Base-by-base conservation (phyloP, 371 early-diverging fungal genomes). In the Synchytrium microbalum region DNA sequence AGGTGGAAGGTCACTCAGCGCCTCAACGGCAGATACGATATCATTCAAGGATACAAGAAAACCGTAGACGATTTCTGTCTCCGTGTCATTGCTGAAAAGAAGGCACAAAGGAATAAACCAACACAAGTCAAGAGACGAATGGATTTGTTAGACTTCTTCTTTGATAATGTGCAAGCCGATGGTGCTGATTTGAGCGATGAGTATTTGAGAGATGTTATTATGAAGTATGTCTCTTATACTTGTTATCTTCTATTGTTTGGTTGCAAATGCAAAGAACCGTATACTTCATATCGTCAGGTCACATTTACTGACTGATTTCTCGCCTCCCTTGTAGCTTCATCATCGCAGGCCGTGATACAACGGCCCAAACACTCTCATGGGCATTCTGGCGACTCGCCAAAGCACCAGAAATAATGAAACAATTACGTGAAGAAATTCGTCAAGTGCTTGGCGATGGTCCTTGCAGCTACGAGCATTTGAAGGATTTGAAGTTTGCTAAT, bases 351-450 rank as follows among this genome's bases (percentile, higher is more conserved):
- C 25, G 74, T 14, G 74, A 74, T 33, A 89, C 89, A 0, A 88
- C 88, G 2, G 88, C 89, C 0, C 84, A 86, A 62, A 81, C 87
- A 0, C 64, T 88, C 3, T 74, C 84, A 0, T 88, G 89, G 89
- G 68, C 75, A 14, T 16, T 76, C 86, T 58, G 85, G 58, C 14
- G 24, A 24, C 14, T 57, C 14, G 23, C 25, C 14, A 14, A 23
- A 14, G 14, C 14, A 14, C 58, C 30, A n/a, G 68, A 73, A 1
- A 61, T 82, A 8, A 72, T 76, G 29, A 33, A 66, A n/a, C 80
- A 84, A 62, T 66, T 86, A 0, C 46, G 75, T 24, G 64, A 78
- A 1, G 86, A 86, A 64, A 69, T 80, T 23, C 56, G 60, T 23
- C 62, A 61, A n/a, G 67, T 74, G 16, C 69, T 81, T 16, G 53